Evolutionary conservation across 768 basidiomycete species (phyloP).

Genomic region (Phaeotremella fagi): DNA sequence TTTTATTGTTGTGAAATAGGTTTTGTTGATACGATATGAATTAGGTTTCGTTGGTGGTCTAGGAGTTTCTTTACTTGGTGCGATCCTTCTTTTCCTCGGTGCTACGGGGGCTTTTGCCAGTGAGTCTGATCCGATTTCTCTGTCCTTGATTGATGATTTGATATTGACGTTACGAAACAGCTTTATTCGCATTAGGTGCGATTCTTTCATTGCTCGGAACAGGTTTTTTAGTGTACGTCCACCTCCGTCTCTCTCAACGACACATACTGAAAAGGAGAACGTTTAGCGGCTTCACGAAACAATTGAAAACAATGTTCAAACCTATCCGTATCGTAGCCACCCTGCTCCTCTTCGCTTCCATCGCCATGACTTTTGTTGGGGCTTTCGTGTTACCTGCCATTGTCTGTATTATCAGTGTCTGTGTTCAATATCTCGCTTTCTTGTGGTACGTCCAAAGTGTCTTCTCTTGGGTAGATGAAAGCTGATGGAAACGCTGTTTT

Average conservation of each 20-base stretch:
- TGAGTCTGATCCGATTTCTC: slow-evolving; percentile 49
- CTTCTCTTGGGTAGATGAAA: slow-evolving; percentile 43
- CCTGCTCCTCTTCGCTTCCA: slow-evolving; percentile 68
- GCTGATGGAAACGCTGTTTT: slow-evolving; percentile 3
- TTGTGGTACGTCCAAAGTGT: slow-evolving; percentile 69
- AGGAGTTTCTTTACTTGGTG: slow-evolving; percentile 71
- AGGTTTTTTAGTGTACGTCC: slow-evolving; percentile 77
- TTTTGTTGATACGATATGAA: slow-evolving; percentile 2
- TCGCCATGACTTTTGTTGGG: slow-evolving; percentile 75
- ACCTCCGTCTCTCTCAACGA: background rate
- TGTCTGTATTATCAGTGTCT: slow-evolving; percentile 59
- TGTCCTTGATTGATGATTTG: background rate
- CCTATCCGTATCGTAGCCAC: slow-evolving; percentile 80
- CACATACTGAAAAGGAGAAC: background rate
- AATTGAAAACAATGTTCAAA: slow-evolving; percentile 91
- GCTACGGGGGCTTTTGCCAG: slow-evolving; percentile 67
- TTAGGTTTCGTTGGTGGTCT: slow-evolving; percentile 69
- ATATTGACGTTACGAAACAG: no score
- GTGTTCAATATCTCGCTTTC: slow-evolving; percentile 86
- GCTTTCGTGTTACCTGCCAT: slow-evolving; percentile 61
- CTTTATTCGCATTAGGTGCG: slow-evolving; percentile 76
- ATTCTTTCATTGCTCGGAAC: slow-evolving; percentile 78
- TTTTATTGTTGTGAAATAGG: background rate
- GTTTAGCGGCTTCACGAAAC: slow-evolving; percentile 53
- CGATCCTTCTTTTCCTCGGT: slow-evolving; percentile 70